phyloP scores from a whole-genome alignment of 768 basidiomycete species.

The Pisolithus microcarpus region DNA sequence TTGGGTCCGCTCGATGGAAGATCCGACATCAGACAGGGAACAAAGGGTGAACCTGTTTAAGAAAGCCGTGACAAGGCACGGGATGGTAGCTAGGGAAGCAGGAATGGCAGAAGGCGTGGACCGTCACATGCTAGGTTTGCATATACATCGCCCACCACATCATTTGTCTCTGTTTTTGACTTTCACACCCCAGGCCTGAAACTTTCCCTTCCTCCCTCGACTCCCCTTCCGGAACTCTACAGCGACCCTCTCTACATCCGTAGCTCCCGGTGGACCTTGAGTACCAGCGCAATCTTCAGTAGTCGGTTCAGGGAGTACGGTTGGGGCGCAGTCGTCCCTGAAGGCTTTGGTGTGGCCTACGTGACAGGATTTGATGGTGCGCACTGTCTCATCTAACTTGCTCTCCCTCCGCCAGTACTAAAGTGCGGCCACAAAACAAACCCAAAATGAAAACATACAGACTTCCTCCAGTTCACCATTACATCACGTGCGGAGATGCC shows the following conservation, averaged over 20 bases:
- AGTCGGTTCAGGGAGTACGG: slow-evolving; percentile 80
- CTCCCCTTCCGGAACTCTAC: slow-evolving; percentile 64
- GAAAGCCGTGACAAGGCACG: slow-evolving; percentile 58
- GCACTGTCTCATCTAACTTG: slow-evolving; percentile 13
- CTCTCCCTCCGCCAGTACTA: neutral
- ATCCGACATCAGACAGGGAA: slow-evolving; percentile 31
- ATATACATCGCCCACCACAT: neutral
- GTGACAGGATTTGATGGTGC: slow-evolving; percentile 82
- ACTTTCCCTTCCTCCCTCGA: slow-evolving; percentile 54
- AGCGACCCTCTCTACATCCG: slow-evolving; percentile 66
- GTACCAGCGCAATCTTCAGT: slow-evolving; percentile 86
- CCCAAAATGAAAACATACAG: slow-evolving; percentile 26
- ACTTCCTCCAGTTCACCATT: slow-evolving; percentile 78
- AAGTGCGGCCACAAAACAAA: neutral
- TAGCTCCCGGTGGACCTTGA: slow-evolving; percentile 79
- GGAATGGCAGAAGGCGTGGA: slow-evolving; percentile 74
- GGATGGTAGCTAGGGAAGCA: slow-evolving; percentile 55
- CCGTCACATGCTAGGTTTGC: slow-evolving; percentile 76
- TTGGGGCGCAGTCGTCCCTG: slow-evolving; percentile 93
- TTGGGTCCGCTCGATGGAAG: slow-evolving; percentile 74
- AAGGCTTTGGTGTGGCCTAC: slow-evolving; percentile 93
- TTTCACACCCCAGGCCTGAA: slow-evolving; percentile 49
- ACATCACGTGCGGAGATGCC: slow-evolving; percentile 84
- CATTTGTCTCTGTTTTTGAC: neutral
- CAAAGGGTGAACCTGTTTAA: slow-evolving; percentile 49